A percentile compares a stretch with the other conserved stretches of the same genome.
Conservation (phyloP, 345 rosid genomes). For the Clarkia xantiana region DNA sequence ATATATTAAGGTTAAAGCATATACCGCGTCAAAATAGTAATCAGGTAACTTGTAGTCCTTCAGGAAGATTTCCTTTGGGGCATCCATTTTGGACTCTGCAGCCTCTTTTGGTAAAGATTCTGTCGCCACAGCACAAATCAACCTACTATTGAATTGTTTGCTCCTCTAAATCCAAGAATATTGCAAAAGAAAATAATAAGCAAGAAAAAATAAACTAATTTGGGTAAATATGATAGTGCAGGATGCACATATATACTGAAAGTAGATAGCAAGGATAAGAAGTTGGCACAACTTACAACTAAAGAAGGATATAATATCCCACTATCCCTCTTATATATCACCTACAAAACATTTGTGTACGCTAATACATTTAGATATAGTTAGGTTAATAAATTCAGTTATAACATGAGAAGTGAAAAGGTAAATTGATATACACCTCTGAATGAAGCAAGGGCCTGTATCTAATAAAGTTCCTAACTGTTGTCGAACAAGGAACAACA, state of each 20-base stretch:
- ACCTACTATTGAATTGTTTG: constrained; percentile 32
- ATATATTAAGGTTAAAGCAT: neutral
- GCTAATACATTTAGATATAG: neutral
- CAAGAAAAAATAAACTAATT: neutral
- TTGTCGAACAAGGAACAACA: constrained; percentile 19
- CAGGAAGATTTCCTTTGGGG: constrained; percentile 80
- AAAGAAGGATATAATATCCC: constrained; percentile 20
- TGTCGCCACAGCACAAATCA: constrained; percentile 68
- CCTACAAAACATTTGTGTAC: constrained; percentile 36
- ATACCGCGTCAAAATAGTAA: constrained; percentile 78
- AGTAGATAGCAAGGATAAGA: no score
- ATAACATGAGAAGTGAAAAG: neutral
- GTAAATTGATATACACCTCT: constrained; percentile 29
- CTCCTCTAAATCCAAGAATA: constrained; percentile 30
- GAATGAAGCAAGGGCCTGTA: constrained; percentile 28
- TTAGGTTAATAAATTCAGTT: no score
- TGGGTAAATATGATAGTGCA: neutral
- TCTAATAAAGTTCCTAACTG: constrained; percentile 15
- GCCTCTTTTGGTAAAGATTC: constrained; percentile 43
- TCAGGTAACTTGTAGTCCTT: constrained; percentile 90
- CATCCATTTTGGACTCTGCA: constrained; percentile 65
- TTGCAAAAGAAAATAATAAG: constrained; percentile 9
- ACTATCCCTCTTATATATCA: constrained; percentile 21
- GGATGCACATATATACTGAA: neutral
- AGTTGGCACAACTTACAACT: constrained; percentile 24